Conservation (phyloP, 352 stramenopile genomes). For the Globisporangium radiosum region DNA sequence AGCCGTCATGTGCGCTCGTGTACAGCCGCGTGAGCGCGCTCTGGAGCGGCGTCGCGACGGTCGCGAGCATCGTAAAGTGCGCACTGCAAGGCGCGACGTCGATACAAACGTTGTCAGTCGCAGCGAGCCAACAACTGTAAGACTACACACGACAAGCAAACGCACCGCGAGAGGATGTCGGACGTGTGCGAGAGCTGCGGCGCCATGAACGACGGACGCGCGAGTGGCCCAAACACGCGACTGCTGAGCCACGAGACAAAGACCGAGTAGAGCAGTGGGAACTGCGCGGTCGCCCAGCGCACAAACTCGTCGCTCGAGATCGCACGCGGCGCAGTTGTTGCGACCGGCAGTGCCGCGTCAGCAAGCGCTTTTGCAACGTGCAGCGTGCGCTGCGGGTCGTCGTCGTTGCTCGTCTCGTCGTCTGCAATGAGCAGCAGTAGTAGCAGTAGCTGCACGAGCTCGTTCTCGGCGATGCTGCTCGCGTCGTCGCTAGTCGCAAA, state of each 20-base stretch:
- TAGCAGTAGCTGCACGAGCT: constrained; percentile 40
- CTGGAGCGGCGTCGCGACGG: constrained; percentile 52
- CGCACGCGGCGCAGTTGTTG: constrained; percentile 13
- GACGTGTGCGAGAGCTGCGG: constrained; percentile 53
- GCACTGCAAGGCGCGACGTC: constrained; percentile 26
- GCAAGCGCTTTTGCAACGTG: constrained; percentile 35
- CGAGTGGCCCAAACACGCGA: constrained; percentile 43
- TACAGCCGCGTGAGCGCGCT: constrained; percentile 58
- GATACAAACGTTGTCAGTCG: not conserved
- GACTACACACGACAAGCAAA: not conserved
- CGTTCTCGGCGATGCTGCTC: constrained; percentile 26
- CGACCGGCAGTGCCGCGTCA: constrained; percentile 27
- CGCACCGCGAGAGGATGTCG: constrained; percentile 63
- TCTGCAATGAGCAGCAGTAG: constrained; percentile 52
- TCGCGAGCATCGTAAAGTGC: constrained; percentile 58
- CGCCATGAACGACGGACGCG: constrained; percentile 40
- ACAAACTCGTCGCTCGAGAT: constrained; percentile 57
- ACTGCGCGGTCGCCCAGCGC: constrained; percentile 48
- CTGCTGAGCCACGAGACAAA: constrained; percentile 68
- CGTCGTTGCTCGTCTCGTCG: constrained; percentile 9
- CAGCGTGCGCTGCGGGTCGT: constrained; percentile 25
- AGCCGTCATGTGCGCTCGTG: constrained; percentile 68
- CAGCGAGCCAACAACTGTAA: too few relatives aligned
- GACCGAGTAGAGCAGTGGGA: constrained; percentile 67
- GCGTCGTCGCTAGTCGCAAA: constrained; percentile 27